These are phyloP conservation scores for Pulveroboletus frians DNA, from an alignment of 768 basidiomycete genomes.

Conservation along the genomic window DNA sequence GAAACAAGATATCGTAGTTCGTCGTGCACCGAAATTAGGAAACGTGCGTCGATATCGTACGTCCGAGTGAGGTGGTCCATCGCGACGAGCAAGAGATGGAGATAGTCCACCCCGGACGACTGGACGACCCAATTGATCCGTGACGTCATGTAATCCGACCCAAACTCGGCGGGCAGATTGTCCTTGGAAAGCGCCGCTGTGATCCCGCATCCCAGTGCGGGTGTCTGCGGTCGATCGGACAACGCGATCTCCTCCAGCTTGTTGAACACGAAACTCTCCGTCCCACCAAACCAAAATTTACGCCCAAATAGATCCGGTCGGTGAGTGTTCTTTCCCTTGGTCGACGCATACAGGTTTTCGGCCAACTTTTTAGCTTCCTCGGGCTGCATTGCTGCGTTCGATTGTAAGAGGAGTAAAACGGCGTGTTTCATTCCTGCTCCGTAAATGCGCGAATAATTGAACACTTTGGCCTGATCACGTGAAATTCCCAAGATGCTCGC, in stretches of 20 bases:
- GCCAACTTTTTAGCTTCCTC: conserved; percentile 79
- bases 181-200: conserved; percentile 91
- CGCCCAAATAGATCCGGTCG: conserved; percentile 66
- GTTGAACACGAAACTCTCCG: conserved; percentile 96
- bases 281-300: conserved; percentile 95
- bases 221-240: conserved; percentile 82
- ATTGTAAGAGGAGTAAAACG: conserved; percentile 77
- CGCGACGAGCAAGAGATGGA: conserved; percentile 91
- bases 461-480: conserved; percentile 93
- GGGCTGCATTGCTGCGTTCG: conserved; percentile 71
- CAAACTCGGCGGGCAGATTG: conserved; percentile 75
- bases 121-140: conserved; percentile 99
- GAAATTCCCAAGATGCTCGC: conserved; percentile 90
- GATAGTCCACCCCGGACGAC: conserved; percentile 96
- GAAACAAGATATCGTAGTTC: conserved; percentile 91
- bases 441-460: conserved; percentile 98
- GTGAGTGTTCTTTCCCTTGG: conserved; percentile 88
- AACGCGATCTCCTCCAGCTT: conserved; percentile 93
- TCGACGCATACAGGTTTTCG: conserved; percentile 81
- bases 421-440: conserved; percentile 98
- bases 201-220: conserved; percentile 89
- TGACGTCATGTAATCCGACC: conserved; percentile 88
- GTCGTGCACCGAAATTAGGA: conserved; percentile 95
- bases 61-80: conserved; percentile 83
- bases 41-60: conserved; percentile 85